These are phyloP conservation scores for Claviceps lovelessii DNA, from an alignment of 2,329 filamentous ascomycete genomes.

Conservation along the genomic window DNA sequence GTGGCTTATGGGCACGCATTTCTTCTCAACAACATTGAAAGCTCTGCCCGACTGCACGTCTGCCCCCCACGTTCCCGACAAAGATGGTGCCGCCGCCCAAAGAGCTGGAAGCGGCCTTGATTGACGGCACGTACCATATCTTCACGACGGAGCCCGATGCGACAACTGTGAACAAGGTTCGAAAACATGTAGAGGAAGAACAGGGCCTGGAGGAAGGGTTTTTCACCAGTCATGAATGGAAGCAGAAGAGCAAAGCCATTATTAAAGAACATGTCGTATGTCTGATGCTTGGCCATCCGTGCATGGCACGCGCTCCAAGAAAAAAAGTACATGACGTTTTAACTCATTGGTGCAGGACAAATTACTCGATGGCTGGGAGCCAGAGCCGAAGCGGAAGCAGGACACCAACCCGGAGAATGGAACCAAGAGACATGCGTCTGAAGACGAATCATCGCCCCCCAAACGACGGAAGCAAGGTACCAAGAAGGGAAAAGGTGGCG, in stretches of 20 bases:
- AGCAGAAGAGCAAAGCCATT: constrained; percentile 41
- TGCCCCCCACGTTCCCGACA: not conserved
- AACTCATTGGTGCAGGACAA: constrained; percentile 16
- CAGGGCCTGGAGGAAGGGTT: constrained; percentile 36
- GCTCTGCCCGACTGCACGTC: not conserved
- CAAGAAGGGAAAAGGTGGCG: constrained; percentile 17
- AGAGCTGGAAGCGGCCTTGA: constrained; percentile 31
- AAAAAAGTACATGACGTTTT: not conserved
- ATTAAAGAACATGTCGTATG: constrained; percentile 42
- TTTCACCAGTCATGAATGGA: constrained; percentile 37
- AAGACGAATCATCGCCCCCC: constrained; percentile 17
- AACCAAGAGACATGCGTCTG: constrained; percentile 21
- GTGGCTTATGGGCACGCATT: too few relatives aligned
- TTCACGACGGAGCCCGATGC: constrained; percentile 29
- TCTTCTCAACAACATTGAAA: too few relatives aligned
- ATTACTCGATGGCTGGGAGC: constrained; percentile 22
- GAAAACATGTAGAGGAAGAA: constrained; percentile 35
- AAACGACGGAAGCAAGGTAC: constrained; percentile 1
- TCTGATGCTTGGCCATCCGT: constrained; percentile 4
- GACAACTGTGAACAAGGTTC: constrained; percentile 43
- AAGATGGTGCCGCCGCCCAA: constrained; percentile 21
- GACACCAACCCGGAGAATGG: constrained; percentile 15
- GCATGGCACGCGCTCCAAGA: not conserved
- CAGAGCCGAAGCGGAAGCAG: constrained; percentile 16
- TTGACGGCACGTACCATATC: constrained; percentile 30